Evolutionary conservation across 1,284 basidiomycete genomes (phyloP), one percentile per base, ranked within the genome.

Genomic region (Cystobasidium sp.): DNA sequence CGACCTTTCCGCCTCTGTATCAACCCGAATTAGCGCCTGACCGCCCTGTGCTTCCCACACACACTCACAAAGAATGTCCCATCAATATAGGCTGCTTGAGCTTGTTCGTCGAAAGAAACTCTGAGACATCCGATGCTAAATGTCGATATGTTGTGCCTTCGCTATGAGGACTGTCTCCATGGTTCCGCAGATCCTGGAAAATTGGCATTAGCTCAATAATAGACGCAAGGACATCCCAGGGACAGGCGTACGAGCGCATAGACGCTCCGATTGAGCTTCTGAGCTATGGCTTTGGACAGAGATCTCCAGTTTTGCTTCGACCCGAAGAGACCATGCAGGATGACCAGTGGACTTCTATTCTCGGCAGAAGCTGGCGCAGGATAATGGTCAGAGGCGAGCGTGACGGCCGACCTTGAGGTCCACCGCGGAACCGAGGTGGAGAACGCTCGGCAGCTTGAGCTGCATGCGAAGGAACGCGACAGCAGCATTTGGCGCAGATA

Each of bases 1-100:
- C 91, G 0, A 88, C 90, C 82, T 95, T 95, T 14, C 93, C 93
- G 73, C 93, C 93, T 90, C 91, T 92, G 14, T 43, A 31, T 59
- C 1, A 3, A 18, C 67, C n/a, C 49, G 52, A 39, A 37, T 41
- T 20, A 59, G 56, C 37, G 4, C 22, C 44, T 52, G 24, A 10
- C n/a, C 14, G 58, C 22, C 62, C 8, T 44, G 52, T 9, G 44
- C 22, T 18, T 47, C 43, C 55, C 10, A 3, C 31, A 31, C 5
- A 31, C 20, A 82, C 88, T 59, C 79, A 91, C 91, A 94, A 93
- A 1, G 92, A 94, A 80, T 94, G 93, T 0, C 92, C 93, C 7
- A 93, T 84, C 2, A 94, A 85, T 0, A 88, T 86, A 31, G 92
- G 85, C n/a, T 90, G 78, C 10, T 75, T 76, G 8, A 86, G 79